Conservation (phyloP, 768 basidiomycete genomes). For the Podaxis sp. region DNA sequence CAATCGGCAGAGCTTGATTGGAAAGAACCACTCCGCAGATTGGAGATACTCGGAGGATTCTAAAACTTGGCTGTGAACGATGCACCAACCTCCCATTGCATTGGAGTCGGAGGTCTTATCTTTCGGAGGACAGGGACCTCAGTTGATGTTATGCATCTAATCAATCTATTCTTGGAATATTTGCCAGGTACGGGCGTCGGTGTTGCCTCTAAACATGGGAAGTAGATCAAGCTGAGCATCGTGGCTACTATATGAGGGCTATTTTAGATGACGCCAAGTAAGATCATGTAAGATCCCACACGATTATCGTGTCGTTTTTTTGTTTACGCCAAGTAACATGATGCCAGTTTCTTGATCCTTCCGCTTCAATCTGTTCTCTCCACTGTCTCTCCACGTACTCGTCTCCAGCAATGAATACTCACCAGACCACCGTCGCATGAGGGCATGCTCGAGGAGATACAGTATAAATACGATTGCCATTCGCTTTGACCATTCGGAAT, state of each 20-base stretch:
- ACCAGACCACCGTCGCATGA: background rate
- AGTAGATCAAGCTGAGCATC: background rate
- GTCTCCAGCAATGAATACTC: background rate
- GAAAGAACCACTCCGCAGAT: no score
- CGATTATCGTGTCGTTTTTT: background rate
- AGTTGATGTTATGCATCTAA: background rate
- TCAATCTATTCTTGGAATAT: background rate
- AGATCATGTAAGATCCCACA: background rate
- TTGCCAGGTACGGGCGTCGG: background rate
- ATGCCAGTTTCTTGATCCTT: background rate
- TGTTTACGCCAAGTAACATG: slow-evolving; percentile 2
- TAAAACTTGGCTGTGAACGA: no score
- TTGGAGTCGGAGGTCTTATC: background rate
- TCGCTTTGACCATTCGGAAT: background rate
- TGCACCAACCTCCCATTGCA: background rate
- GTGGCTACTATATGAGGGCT: background rate
- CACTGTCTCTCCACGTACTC: background rate
- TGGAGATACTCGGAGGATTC: no score
- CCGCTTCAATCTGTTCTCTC: background rate
- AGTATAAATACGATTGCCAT: background rate
- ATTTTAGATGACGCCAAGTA: slow-evolving; percentile 1
- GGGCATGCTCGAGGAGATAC: background rate
- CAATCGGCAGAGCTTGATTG: no score
- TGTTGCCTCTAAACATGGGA: background rate
- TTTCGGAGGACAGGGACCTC: background rate